phyloP scores from a whole-genome alignment of 768 basidiomycete species.

The Phanerochaete sordida region DNA sequence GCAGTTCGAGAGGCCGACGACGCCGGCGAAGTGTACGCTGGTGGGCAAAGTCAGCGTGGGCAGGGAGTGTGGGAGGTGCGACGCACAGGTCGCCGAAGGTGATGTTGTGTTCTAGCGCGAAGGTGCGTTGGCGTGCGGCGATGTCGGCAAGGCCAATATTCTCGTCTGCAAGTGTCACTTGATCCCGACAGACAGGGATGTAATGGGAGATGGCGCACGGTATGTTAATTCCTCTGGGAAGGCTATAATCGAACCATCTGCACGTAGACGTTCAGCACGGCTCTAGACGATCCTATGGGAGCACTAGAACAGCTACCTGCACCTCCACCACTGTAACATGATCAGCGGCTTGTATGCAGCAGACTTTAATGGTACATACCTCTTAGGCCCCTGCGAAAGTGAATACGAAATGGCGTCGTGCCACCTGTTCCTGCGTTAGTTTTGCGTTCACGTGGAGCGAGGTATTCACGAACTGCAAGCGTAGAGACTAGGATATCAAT shows the following conservation, averaged over 20 bases:
- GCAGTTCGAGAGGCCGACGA: constrained; percentile 24
- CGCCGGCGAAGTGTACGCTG: constrained; percentile 28
- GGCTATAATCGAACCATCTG: constrained; percentile 5
- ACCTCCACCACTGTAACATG: background rate
- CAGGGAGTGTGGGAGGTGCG: background rate
- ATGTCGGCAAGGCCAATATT: constrained; percentile 14
- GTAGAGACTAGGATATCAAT: background rate
- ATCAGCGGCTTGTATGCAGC: background rate
- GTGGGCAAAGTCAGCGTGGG: background rate
- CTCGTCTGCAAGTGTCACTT: background rate
- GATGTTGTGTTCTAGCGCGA: constrained; percentile 12
- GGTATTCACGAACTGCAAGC: background rate
- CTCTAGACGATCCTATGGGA: background rate
- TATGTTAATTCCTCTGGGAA: background rate
- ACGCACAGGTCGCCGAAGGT: constrained; percentile 14
- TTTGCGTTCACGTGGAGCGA: background rate
- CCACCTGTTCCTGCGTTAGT: background rate
- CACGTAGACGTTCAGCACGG: background rate
- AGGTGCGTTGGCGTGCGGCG: constrained; percentile 5
- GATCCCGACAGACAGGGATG: background rate
- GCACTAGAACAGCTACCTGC: background rate
- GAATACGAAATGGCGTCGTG: constrained; percentile 6
- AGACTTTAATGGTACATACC: background rate
- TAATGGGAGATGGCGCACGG: background rate
- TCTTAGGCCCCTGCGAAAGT: background rate